These are phyloP conservation scores for Phytophthora cryptogea DNA, from an alignment of 352 stramenopile genomes.

Conservation along the genomic window DNA sequence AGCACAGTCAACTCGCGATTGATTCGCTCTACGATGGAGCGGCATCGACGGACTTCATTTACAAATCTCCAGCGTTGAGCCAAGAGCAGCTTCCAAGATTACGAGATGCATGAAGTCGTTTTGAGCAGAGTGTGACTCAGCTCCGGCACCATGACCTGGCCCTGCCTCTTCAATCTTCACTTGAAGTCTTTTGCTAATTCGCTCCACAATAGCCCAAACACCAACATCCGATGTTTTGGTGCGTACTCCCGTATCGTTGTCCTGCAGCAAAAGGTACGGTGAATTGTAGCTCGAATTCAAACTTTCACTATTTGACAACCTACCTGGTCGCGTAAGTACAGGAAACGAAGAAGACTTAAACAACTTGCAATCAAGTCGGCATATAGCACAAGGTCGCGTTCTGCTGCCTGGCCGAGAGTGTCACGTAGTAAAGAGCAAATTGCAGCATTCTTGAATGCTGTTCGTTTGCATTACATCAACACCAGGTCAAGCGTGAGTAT, in stretches of 20 bases:
- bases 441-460: constrained; percentile 32
- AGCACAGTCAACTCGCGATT: constrained; percentile 12
- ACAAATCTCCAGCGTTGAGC: constrained; percentile 39
- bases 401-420: constrained; percentile 44
- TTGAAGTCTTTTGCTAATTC: constrained; percentile 40
- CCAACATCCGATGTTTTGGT: constrained; percentile 7
- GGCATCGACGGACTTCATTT: constrained; percentile 8
- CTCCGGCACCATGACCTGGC: not conserved
- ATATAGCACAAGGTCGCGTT: constrained; percentile 63
- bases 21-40: constrained; percentile 4
- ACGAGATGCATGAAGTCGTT: constrained; percentile 41
- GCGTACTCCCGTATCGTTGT: constrained; percentile 40
- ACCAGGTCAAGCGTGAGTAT: not conserved
- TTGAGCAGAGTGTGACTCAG: constrained; percentile 6
- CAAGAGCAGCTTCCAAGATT: constrained; percentile 52
- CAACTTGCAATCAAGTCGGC: constrained; percentile 70
- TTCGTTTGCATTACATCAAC: not conserved
- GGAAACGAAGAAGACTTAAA: constrained; percentile 66
- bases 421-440: constrained; percentile 42
- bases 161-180: constrained; percentile 35
- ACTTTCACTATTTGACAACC: constrained; percentile 11
- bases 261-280: constrained; percentile 21
- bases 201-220: constrained; percentile 25
- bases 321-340: constrained; percentile 70
- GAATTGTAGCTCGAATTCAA: not conserved